Conservation (phyloP, 1,284 basidiomycete species). For the Moesziomyces globuligerus region DNA sequence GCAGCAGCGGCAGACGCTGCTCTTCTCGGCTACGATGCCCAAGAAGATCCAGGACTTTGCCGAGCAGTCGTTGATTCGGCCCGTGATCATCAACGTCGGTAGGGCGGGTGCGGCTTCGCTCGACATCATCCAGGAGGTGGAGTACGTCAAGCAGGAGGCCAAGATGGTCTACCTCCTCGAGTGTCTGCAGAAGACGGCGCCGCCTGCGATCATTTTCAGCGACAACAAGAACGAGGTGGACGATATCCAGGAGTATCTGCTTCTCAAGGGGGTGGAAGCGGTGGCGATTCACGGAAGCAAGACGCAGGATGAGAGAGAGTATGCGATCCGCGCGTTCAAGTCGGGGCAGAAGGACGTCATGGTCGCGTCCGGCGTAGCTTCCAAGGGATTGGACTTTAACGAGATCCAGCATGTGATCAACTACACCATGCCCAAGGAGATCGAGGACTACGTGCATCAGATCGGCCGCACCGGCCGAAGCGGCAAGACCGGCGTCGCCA, state of each 20-base stretch:
- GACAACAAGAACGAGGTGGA: constrained; percentile 99
- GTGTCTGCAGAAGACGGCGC: constrained; percentile 96
- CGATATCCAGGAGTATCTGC: constrained; percentile 96
- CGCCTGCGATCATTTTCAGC: constrained; percentile 96
- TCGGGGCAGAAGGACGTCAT: constrained; percentile 97
- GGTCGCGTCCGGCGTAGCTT: constrained; percentile 97
- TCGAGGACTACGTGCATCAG: constrained; percentile 81
- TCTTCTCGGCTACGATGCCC: constrained; percentile 99
- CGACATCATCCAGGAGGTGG: constrained; percentile 95
- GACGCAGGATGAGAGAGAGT: constrained; percentile 97
- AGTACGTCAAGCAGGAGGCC: constrained; percentile 98
- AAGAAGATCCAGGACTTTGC: constrained; percentile 99
- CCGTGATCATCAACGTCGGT: constrained; percentile 95
- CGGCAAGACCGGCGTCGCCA: constrained; percentile 98
- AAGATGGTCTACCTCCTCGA: constrained; percentile 99
- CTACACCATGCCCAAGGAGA: constrained; percentile 99
- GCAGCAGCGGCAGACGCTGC: constrained; percentile 91
- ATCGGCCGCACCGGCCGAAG: constrained; percentile 97
- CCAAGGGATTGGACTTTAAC: constrained; percentile 97
- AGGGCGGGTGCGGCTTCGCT: constrained; percentile 96
- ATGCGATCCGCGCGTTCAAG: constrained; percentile 97
- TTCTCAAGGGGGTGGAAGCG: constrained; percentile 96
- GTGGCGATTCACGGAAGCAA: constrained; percentile 99
- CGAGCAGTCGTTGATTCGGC: constrained; percentile 89
- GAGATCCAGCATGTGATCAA: constrained; percentile 98